Percentiles rank a stretch among this genome's conserved stretches.
These are phyloP conservation scores for Cladosporium colombiae DNA, from an alignment of 2,329 filamentous ascomycete genomes.

Conservation along the genomic window DNA sequence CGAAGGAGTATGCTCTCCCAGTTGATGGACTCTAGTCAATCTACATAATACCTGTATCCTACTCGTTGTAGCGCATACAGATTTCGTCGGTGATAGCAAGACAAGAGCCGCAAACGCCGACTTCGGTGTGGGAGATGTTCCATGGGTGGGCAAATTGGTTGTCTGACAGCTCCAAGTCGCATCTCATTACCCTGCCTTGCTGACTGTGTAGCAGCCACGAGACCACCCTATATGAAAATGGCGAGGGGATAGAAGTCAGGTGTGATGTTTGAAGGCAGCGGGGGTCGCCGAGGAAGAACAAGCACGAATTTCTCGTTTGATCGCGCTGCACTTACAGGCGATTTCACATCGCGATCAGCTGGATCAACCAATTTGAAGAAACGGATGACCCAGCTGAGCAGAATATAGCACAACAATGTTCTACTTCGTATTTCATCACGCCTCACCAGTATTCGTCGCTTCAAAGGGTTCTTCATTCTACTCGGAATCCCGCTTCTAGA, in stretches of 20 bases:
- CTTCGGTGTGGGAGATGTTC: neutral
- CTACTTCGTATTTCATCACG: neutral
- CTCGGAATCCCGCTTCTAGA: neutral
- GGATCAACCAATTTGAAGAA: neutral
- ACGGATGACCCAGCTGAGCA: neutral
- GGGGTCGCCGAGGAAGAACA: neutral
- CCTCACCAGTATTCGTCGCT: neutral
- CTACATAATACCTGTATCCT: neutral
- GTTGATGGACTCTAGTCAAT: neutral
- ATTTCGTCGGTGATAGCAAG: neutral
- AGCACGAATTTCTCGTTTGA: neutral
- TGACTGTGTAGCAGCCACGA: neutral
- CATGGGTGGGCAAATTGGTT: neutral
- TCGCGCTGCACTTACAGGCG: neutral
- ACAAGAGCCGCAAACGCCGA: neutral
- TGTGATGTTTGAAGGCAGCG: neutral
- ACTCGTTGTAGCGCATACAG: neutral
- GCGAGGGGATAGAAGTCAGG: neutral
- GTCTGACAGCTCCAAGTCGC: neutral
- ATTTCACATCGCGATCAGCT: neutral
- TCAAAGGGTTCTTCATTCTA: neutral
- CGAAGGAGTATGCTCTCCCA: neutral
- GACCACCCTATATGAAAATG: neutral
- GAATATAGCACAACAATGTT: neutral
- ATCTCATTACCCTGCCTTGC: neutral